phyloP scores from a whole-genome alignment of 345 rosid genomes.

The Linum lewisii region DNA sequence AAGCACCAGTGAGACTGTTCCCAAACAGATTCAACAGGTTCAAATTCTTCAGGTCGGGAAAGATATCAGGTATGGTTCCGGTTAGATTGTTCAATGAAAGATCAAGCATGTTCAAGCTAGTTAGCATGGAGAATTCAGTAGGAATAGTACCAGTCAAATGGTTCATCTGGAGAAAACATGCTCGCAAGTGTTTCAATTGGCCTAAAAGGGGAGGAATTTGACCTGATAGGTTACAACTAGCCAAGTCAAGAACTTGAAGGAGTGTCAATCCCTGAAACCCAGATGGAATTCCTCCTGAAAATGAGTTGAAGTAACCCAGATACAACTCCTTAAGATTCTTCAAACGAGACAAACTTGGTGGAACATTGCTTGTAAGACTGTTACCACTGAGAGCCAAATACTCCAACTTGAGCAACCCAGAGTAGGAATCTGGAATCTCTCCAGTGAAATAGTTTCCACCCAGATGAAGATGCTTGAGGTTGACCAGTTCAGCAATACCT shows the following conservation, averaged over 20 bases:
- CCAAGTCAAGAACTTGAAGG: slow-evolving; percentile 10
- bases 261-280: slow-evolving; percentile 10
- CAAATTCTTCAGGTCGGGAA: slow-evolving; percentile 2
- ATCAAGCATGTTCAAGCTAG: slow-evolving; percentile 1
- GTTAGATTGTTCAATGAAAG: slow-evolving; percentile 3
- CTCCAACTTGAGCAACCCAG: slow-evolving; percentile 2
- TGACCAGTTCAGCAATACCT: neutral
- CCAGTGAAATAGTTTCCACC: neutral
- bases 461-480: neutral
- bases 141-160: slow-evolving; percentile 6
- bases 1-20: slow-evolving; percentile 6
- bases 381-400: slow-evolving; percentile 15
- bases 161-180: neutral
- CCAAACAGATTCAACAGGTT: slow-evolving; percentile 6
- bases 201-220: neutral
- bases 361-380: slow-evolving; percentile 10
- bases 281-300: slow-evolving; percentile 17
- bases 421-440: neutral
- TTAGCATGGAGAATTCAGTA: neutral
- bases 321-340: slow-evolving; percentile 7
- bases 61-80: slow-evolving; percentile 4
- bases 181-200: neutral
- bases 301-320: slow-evolving; percentile 8
- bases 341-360: neutral
- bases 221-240: slow-evolving; percentile 4